Evolutionary conservation across 106 monocot genomes (phyloP).

Genomic region (Gastrodia elata): DNA sequence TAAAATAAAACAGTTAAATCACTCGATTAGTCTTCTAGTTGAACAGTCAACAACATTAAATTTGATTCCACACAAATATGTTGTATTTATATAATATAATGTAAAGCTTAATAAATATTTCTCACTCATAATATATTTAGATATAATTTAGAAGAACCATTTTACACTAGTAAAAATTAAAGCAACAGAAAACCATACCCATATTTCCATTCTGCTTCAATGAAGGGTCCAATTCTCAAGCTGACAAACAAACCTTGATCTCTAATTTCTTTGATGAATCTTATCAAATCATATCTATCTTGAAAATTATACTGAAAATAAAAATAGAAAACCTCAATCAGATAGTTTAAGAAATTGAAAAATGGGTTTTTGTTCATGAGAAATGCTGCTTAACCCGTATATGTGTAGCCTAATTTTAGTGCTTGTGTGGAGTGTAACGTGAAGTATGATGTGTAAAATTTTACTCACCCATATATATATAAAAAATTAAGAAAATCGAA

Average conservation of each 20-base stretch:
- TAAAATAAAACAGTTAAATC: not conserved
- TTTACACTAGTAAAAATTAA: not conserved
- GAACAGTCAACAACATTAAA: too few relatives aligned
- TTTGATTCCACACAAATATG: too few relatives aligned
- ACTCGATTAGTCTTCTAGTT: not conserved
- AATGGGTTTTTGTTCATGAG: too few relatives aligned
- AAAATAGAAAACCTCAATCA: not conserved
- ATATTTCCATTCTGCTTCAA: slow-evolving; percentile 91
- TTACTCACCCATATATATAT: too few relatives aligned
- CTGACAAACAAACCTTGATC: slow-evolving; percentile 68
- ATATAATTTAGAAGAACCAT: too few relatives aligned
- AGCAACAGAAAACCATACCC: slow-evolving; percentile 31
- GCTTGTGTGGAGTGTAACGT: too few relatives aligned
- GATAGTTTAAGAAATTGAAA: not conserved
- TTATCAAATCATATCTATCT: slow-evolving; percentile 70
- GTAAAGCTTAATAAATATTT: too few relatives aligned
- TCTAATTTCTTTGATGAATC: slow-evolving; percentile 66
- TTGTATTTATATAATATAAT: not conserved
- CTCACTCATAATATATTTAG: too few relatives aligned
- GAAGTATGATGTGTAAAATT: too few relatives aligned
- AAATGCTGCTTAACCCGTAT: too few relatives aligned
- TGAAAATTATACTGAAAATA: slow-evolving; percentile 56
- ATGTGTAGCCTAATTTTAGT: too few relatives aligned
- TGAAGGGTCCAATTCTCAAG: slow-evolving; percentile 84
- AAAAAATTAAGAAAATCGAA: too few relatives aligned